A percentile compares a stretch with the other conserved stretches of the same genome.
Evolutionary conservation across 2,329 filamentous ascomycete species (phyloP).

Genomic region (Fusarium nurragi): DNA sequence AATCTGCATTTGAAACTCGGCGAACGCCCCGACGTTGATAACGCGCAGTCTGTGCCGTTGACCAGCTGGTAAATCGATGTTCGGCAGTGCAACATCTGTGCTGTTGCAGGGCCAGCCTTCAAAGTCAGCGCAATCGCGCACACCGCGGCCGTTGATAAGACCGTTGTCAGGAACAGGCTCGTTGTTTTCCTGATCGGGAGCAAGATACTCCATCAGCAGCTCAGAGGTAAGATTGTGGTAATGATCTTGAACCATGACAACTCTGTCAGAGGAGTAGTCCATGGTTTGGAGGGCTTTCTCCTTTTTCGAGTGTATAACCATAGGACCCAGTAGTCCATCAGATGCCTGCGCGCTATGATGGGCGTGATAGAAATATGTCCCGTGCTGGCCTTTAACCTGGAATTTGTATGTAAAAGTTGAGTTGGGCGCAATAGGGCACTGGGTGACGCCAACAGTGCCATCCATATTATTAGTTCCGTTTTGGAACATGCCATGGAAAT

Average conservation of each 20-base stretch:
- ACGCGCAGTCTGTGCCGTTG: slow-evolving; percentile 72
- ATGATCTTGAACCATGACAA: slow-evolving; percentile 77
- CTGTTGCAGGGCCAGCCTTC: slow-evolving; percentile 57
- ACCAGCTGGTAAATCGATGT: slow-evolving; percentile 60
- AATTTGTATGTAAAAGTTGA: slow-evolving; percentile 74
- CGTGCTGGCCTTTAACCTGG: slow-evolving; percentile 62
- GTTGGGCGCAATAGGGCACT: slow-evolving; percentile 72
- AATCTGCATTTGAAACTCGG: slow-evolving; percentile 75
- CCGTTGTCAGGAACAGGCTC: slow-evolving; percentile 74
- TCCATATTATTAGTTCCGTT: slow-evolving; percentile 81
- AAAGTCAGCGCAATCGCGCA: slow-evolving; percentile 50
- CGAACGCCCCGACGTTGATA: slow-evolving; percentile 76
- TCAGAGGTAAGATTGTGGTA: slow-evolving; percentile 68
- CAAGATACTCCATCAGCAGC: slow-evolving; percentile 65
- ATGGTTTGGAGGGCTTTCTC: slow-evolving; percentile 47
- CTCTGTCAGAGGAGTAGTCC: slow-evolving; percentile 58
- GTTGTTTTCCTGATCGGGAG: slow-evolving; percentile 62
- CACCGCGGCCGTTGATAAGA: slow-evolving; percentile 66
- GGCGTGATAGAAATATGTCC: slow-evolving; percentile 70
- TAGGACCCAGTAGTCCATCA: slow-evolving; percentile 73
- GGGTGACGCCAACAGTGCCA: slow-evolving; percentile 72
- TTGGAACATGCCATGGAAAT: slow-evolving; percentile 83
- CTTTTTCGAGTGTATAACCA: slow-evolving; percentile 70
- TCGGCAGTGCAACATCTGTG: slow-evolving; percentile 50
- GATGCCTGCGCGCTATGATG: slow-evolving; percentile 72